A percentile compares a stretch with the other conserved stretches of the same genome.
These are phyloP conservation scores for Pichia heedii DNA, from an alignment of 805 yeast species.

Conservation along the genomic window DNA sequence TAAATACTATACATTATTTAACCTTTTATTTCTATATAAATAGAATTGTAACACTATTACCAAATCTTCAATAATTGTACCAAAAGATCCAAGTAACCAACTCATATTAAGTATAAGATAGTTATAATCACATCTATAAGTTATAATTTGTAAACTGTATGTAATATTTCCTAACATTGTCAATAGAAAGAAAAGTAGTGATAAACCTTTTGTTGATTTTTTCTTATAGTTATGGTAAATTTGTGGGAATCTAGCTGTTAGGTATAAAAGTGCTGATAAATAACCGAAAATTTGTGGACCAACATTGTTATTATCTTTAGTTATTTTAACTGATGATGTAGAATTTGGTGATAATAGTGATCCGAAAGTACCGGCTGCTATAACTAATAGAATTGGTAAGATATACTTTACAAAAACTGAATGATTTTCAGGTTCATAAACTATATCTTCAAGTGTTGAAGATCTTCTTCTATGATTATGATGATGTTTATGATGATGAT, in stretches of 20 bases:
- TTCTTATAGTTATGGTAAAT: conserved; percentile 70
- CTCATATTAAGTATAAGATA: conserved; percentile 57
- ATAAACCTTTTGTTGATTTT: conserved; percentile 77
- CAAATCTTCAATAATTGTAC: conserved; percentile 65
- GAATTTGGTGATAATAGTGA: conserved; percentile 40
- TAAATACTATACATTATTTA: background rate
- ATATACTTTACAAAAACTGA: conserved; percentile 42
- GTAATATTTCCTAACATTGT: conserved; percentile 70
- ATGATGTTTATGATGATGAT: conserved; percentile 1
- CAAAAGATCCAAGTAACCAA: conserved; percentile 73
- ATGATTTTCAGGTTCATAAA: conserved; percentile 38
- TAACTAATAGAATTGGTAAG: conserved; percentile 53
- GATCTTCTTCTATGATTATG: conserved; percentile 10
- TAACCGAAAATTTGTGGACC: conserved; percentile 62
- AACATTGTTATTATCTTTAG: conserved; percentile 4
- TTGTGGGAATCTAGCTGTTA: conserved; percentile 76
- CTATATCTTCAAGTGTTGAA: conserved; percentile 44
- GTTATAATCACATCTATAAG: conserved; percentile 51
- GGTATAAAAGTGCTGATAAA: conserved; percentile 55
- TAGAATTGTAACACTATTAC: conserved; percentile 62
- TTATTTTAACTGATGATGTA: background rate
- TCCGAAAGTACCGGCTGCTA: conserved; percentile 55
- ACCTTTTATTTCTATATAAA: conserved; percentile 31
- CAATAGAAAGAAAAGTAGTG: conserved; percentile 68
- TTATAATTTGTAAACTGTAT: conserved; percentile 63